Evolutionary conservation across 192 early-diverging fungal genomes (phyloP).

Genomic region (Diversispora eburnea): DNA sequence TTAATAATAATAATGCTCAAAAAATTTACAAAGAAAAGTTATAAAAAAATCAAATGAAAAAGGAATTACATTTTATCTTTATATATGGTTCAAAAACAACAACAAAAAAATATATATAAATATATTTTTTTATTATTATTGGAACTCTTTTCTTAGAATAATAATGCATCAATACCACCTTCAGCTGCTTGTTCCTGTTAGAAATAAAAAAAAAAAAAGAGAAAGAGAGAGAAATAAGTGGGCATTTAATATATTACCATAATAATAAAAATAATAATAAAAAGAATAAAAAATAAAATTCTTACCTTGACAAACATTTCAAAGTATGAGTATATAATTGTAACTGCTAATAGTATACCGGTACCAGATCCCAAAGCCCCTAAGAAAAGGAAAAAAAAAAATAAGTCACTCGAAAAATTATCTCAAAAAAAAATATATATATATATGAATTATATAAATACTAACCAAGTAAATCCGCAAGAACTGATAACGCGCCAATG

Average conservation of each 20-base stretch:
- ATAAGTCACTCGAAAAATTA: background rate
- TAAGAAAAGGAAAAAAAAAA: background rate
- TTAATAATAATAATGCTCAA: no score
- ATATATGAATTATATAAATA: background rate
- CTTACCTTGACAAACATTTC: constrained; percentile 91
- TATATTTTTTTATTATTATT: no score
- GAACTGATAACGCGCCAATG: constrained; percentile 91
- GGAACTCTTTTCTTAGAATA: constrained; percentile 11
- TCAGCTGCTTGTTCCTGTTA: constrained; percentile 26
- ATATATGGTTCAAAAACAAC: no score
- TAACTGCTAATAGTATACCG: constrained; percentile 97
- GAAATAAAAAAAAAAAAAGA: background rate
- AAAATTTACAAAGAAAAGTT: no score
- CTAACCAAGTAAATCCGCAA: constrained; percentile 86
- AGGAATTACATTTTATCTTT: no score
- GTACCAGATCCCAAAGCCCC: constrained; percentile 98
- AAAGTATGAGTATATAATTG: constrained; percentile 99
- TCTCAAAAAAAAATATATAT: background rate
- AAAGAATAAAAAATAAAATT: background rate
- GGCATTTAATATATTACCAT: background rate
- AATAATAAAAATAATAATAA: background rate
- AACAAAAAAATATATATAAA: no score
- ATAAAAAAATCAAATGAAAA: no score
- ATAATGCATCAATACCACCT: constrained; percentile 27
- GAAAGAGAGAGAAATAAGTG: no score